These are phyloP conservation scores for Rhizophora mangle DNA, from an alignment of 345 rosid genomes.

Conservation along the genomic window DNA sequence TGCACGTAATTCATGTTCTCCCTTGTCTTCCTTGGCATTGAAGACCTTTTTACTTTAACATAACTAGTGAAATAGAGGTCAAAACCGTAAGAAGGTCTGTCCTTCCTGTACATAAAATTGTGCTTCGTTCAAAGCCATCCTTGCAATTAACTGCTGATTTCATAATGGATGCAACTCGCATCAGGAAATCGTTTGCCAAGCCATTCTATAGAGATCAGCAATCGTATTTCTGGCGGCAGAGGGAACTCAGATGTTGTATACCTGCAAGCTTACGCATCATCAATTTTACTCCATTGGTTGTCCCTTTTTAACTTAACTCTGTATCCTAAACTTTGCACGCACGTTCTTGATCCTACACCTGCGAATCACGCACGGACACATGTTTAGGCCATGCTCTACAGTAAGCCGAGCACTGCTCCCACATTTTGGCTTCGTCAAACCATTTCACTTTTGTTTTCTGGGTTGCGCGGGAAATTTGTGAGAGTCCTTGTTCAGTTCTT, in stretches of 20 bases:
- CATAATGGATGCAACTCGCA: constrained; percentile 75
- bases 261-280: constrained; percentile 33
- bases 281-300: neutral
- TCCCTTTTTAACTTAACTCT: neutral
- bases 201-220: constrained; percentile 69
- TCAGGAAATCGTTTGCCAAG: constrained; percentile 57
- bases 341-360: constrained; percentile 67
- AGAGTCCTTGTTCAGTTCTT: too few species aligned
- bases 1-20: constrained; percentile 57
- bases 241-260: constrained; percentile 85
- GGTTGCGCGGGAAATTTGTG: too few species aligned
- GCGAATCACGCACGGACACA: constrained; percentile 87
- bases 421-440: constrained; percentile 34
- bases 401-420: constrained; percentile 74
- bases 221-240: constrained; percentile 75
- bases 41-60: constrained; percentile 68
- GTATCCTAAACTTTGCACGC: constrained; percentile 76
- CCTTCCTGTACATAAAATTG: constrained; percentile 80
- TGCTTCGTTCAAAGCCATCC: constrained; percentile 71
- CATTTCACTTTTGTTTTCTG: too few species aligned
- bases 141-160: constrained; percentile 73
- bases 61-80: constrained; percentile 90
- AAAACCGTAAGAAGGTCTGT: constrained; percentile 69
- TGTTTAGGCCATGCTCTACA: constrained; percentile 55
- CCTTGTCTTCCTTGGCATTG: constrained; percentile 76